Base-by-base conservation (phyloP, 106 monocot species). In the Narthecium ossifragum region DNA sequence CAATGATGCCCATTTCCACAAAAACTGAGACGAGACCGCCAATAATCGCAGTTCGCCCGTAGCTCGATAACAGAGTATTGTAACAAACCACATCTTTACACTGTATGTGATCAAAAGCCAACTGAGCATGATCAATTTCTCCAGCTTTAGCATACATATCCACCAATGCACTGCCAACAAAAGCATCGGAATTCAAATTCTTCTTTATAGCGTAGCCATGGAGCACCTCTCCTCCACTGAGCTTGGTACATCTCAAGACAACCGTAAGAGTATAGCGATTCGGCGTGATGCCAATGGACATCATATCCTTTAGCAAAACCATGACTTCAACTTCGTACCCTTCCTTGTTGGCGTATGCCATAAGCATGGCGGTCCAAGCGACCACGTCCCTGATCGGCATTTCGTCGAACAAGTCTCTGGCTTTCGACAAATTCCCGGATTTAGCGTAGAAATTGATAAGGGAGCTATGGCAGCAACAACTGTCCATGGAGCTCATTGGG, bases 361-460 rank as follows among this genome's bases (percentile, higher is more conserved):
- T 63, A 7, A 83, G 37, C 65, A 83, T 83, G 39, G 64, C 34
- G 40, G 78, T 83, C 78, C 78, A 83, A 28, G 78, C 22, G 12
- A 81, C 81, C 5, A 81, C 81, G 43, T 86, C 77, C 59, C 66
- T 78, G n/a, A 55, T 39, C 2, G 55, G 67, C 77, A 80, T 75
- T 48, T 24, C 9, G 48, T 74, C 77, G 29, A 86, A 81, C 81
- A 86, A 22, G n/a, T 60, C 15, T 5, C 65, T 59, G 2, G 77
- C 85, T 13, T 11, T 17, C 2, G n/a, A 31, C 2, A 78, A 38
- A 7, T 63, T 9, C 22, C 77, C 74, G 31, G 74, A 74, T 14
- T 55, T 52, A 0, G 71, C 46, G 13, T 86, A 81, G 50, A 79
- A 72, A 26, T 53, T 1, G 8, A 72, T 47, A 22, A 82, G 55